These are phyloP conservation scores for Globisporangium yorkense DNA, from an alignment of 352 stramenopile species.

Conservation along the genomic window DNA sequence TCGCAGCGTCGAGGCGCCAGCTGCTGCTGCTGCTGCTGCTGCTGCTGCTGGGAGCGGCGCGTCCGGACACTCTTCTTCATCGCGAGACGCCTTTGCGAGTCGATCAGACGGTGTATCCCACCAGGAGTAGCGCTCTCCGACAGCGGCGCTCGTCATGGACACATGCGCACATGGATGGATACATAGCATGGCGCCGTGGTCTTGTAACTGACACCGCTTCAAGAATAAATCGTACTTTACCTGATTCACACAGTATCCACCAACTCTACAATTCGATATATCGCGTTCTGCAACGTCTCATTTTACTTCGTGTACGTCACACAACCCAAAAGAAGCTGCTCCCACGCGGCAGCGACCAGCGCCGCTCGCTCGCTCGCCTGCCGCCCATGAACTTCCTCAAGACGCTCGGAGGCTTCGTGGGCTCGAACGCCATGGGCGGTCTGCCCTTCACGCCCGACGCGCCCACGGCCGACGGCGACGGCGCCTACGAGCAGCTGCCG, in stretches of 20 bases:
- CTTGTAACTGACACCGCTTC: background rate
- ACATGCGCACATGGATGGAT: too few relatives aligned
- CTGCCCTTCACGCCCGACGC: conserved; percentile 63
- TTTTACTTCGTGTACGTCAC: too few relatives aligned
- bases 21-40: background rate
- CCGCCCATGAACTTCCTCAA: conserved; percentile 87
- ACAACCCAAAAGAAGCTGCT: too few relatives aligned
- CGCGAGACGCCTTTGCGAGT: background rate
- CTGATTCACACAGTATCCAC: too few relatives aligned
- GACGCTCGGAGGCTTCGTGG: conserved; percentile 71
- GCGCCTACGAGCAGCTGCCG: conserved; percentile 49
- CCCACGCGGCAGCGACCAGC: too few relatives aligned
- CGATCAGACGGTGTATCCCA: background rate
- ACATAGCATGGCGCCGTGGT: too few relatives aligned
- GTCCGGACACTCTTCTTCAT: conserved; percentile 4
- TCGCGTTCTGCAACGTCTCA: background rate
- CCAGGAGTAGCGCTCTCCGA: too few relatives aligned
- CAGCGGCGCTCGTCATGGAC: background rate
- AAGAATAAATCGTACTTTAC: background rate
- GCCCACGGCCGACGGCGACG: background rate
- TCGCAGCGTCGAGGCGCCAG: background rate
- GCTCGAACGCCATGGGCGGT: conserved; percentile 56
- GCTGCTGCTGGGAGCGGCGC: background rate
- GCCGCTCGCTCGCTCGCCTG: background rate
- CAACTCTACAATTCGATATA: background rate